A percentile compares a stretch with the other conserved stretches of the same genome.
Conservation (phyloP, 169 alveolate genomes). For the Theileria luwenshuni region DNA sequence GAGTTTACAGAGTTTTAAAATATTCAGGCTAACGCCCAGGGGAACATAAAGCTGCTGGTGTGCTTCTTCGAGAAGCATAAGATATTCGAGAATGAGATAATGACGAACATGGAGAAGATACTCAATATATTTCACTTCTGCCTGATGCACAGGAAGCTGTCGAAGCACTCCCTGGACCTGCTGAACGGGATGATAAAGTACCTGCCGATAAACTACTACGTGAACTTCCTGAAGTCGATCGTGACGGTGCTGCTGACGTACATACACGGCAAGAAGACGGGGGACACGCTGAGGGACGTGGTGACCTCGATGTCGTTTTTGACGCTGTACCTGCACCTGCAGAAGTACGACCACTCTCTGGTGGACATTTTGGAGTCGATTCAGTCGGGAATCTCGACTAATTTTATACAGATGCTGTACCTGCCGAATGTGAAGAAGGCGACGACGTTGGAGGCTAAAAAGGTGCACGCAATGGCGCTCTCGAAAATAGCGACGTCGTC, state of each 20-base stretch:
- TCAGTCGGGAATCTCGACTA: constrained; percentile 48
- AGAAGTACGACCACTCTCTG: constrained; percentile 24
- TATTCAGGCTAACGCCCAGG: constrained; percentile 73
- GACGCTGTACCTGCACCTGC: constrained; percentile 48
- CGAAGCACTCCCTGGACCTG: constrained; percentile 77
- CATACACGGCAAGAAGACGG: constrained; percentile 69
- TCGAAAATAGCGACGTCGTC: constrained; percentile 40
- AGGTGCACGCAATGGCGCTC: constrained; percentile 57
- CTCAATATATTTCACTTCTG: constrained; percentile 82
- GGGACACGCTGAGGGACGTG: constrained; percentile 37
- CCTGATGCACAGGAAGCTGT: constrained; percentile 78
- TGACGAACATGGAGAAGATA: constrained; percentile 73
- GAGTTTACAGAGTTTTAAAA: not conserved
- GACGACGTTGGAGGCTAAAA: constrained; percentile 51
- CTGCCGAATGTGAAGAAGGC: constrained; percentile 66
- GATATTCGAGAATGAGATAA: constrained; percentile 72
- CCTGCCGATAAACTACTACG: constrained; percentile 74
- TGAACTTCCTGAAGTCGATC: constrained; percentile 72
- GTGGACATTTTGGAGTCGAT: constrained; percentile 63
- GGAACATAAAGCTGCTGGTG: constrained; percentile 75
- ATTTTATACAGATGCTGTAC: constrained; percentile 47
- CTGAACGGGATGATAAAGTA: constrained; percentile 74
- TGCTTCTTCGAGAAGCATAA: constrained; percentile 76
- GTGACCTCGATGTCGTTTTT: constrained; percentile 53
- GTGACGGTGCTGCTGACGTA: constrained; percentile 75